These are phyloP conservation scores for Staphylotrichum longicolle DNA, from an alignment of 495 filamentous ascomycete species.

Conservation along the genomic window DNA sequence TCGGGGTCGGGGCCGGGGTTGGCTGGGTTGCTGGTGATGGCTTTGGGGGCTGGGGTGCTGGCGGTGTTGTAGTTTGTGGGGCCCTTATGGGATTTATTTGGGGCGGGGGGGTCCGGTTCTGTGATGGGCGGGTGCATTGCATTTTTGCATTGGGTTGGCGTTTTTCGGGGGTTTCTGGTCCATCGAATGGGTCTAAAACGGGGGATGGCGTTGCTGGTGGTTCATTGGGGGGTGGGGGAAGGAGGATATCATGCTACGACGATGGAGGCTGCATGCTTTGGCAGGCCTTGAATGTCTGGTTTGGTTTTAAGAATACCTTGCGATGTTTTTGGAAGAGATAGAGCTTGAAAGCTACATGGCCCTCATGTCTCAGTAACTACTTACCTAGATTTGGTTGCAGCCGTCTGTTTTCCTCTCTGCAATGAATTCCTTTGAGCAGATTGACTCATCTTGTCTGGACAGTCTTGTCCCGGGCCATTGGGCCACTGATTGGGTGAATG, in stretches of 20 bases:
- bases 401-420: too few species aligned
- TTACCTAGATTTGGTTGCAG: too few species aligned
- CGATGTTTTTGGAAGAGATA: too few species aligned
- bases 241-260: background rate
- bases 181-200: too few species aligned
- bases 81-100: background rate
- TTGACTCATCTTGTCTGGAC: too few species aligned
- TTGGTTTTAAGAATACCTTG: too few species aligned
- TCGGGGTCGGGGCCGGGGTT: background rate
- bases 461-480: too few species aligned
- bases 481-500: too few species aligned
- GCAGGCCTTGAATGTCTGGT: background rate
- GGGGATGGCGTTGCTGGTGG: background rate
- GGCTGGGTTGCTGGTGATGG: background rate
- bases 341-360: too few species aligned
- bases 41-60: background rate
- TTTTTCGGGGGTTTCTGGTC: background rate
- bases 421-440: too few species aligned
- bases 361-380: too few species aligned
- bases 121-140: background rate
- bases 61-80: background rate
- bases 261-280: background rate
- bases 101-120: too few species aligned
- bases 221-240: background rate
- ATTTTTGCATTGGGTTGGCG: conserved; percentile 7